Evolutionary conservation across 1,139 yeast genomes (phyloP), one percentile per base, ranked within the genome.

Genomic region (Taphrina deformans): DNA sequence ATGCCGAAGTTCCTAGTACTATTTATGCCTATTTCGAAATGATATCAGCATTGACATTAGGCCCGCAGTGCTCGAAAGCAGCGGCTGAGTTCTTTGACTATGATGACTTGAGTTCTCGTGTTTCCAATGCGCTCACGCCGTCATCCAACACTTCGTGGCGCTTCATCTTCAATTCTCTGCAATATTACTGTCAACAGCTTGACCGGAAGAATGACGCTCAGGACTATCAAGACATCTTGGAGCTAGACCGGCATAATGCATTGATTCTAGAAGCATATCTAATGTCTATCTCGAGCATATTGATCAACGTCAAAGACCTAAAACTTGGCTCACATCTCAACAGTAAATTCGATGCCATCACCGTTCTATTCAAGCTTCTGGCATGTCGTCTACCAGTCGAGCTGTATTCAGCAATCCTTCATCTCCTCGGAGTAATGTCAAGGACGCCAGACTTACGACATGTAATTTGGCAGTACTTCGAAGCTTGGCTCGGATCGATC

Each of bases 21-120:
- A 83, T 90, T 59, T 87, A 98, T 0, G 83, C 96, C 0, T 91
- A 87, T 71, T 85, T 93, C 69, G 80, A 89, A 67, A 82, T 93
- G 80, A 78, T 93, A 65, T 86, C 95, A 1, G 86, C 96, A 3
- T 78, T 93, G 52, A 79, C 93, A 0, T 81, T 82, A 21, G 89
- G 87, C n/a, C 79, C 79, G 1, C 80, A 79, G 14, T 82, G 83
- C 64, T 81, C 89, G 1, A 70, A 74, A 2, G 79, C 82, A 59
- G 81, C 81, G 18, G 16, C 18, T n/a, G 46, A 27, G 10, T 59
- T 59, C 50, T 50, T 59, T 26, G 35, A 52, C 23, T 7, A 14
- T 21, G 44, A 51, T 16, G 29, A 33, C 3, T 35, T 46, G 24
- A 33, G 14, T 9, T 9, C 38, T 9, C 45, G 27, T 18, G 6